These are phyloP conservation scores for Neolentinus lepideus DNA, from an alignment of 1,284 basidiomycete genomes.

Conservation along the genomic window DNA sequence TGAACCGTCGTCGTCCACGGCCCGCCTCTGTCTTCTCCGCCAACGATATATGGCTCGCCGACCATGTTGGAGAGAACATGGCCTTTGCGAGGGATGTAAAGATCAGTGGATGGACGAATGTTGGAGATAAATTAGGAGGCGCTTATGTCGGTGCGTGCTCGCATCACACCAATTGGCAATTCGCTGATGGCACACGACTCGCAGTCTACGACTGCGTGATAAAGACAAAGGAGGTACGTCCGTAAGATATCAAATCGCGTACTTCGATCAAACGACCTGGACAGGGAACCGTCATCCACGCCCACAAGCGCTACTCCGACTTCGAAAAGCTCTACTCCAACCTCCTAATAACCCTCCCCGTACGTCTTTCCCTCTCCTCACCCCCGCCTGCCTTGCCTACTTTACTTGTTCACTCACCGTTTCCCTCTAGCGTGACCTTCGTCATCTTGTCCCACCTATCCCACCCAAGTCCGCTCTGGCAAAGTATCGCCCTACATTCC, in stretches of 20 bases:
- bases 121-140: slow-evolving; percentile 53
- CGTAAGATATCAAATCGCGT: background rate
- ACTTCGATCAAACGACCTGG: background rate
- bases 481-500: slow-evolving; percentile 60
- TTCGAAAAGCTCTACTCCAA: slow-evolving; percentile 51
- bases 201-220: slow-evolving; percentile 60
- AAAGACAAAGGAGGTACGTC: slow-evolving; percentile 46
- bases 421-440: slow-evolving; percentile 31
- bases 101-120: slow-evolving; percentile 62
- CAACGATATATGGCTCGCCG: slow-evolving; percentile 53
- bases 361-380: slow-evolving; percentile 21
- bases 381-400: background rate
- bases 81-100: slow-evolving; percentile 56
- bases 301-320: slow-evolving; percentile 64
- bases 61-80: slow-evolving; percentile 43
- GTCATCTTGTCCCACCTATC: slow-evolving; percentile 47
- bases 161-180: background rate
- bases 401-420: background rate
- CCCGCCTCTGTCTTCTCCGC: slow-evolving; percentile 52
- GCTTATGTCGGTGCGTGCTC: slow-evolving; percentile 49
- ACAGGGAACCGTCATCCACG: slow-evolving; percentile 56
- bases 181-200: background rate
- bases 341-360: slow-evolving; percentile 47
- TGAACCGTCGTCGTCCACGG: slow-evolving; percentile 19
- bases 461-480: slow-evolving; percentile 68